These are phyloP conservation scores for Clavispora santaluciae DNA, from an alignment of 805 yeast species.

Conservation along the genomic window DNA sequence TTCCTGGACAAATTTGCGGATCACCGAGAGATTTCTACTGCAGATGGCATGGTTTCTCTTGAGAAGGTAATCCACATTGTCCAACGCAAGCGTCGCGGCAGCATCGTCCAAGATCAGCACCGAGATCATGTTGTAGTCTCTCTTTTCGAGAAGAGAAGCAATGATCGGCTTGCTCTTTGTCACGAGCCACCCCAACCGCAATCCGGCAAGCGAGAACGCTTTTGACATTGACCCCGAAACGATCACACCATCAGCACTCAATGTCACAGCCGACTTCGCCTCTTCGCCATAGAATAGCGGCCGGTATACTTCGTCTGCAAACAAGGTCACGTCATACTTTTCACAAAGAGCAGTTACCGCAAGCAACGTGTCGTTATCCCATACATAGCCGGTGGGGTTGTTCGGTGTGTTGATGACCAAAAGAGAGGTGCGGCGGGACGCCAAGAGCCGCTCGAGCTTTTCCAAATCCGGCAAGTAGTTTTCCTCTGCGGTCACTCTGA, in stretches of 20 bases:
- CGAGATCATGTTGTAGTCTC: constrained; percentile 50
- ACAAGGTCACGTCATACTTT: constrained; percentile 26
- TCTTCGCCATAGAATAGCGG: constrained; percentile 43
- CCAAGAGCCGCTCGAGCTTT: constrained; percentile 24
- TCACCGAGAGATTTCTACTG: constrained; percentile 26
- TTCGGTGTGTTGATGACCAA: constrained; percentile 39
- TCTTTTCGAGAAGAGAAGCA: constrained; percentile 29
- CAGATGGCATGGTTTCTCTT: constrained; percentile 39
- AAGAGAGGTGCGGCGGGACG: constrained; percentile 33
- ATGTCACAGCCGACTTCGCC: constrained; percentile 32
- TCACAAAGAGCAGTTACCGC: constrained; percentile 36
- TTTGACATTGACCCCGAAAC: constrained; percentile 51
- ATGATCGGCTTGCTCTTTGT: constrained; percentile 27
- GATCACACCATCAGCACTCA: constrained; percentile 39
- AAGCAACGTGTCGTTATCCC: constrained; percentile 27
- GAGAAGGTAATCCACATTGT: constrained; percentile 29
- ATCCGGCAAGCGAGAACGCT: constrained; percentile 50
- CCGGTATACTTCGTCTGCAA: constrained; percentile 52
- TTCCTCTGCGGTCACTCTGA: constrained; percentile 29
- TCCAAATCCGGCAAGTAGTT: constrained; percentile 33
- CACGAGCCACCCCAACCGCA: constrained; percentile 50
- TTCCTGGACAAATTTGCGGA: constrained; percentile 29
- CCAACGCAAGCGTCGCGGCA: constrained; percentile 40
- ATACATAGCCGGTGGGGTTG: constrained; percentile 37
- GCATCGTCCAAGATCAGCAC: constrained; percentile 44